These are phyloP conservation scores for Kurtzmaniella fragi DNA, from an alignment of 805 yeast genomes.

Conservation along the genomic window DNA sequence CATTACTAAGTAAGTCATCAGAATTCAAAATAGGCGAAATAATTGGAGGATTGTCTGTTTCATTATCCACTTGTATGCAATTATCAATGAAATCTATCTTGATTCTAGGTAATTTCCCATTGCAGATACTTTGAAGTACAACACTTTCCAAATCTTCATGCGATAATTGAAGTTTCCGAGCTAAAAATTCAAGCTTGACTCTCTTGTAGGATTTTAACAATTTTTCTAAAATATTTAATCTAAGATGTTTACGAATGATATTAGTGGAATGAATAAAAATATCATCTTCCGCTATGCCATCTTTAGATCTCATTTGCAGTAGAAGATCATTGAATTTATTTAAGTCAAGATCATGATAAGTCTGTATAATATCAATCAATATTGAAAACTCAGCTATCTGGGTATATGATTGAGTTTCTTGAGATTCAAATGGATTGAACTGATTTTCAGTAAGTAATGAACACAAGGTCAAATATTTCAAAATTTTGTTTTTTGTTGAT, in stretches of 20 bases:
- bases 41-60: constrained; percentile 1
- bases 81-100: constrained; percentile 25
- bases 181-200: constrained; percentile 23
- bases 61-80: constrained; percentile 10
- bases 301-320: constrained; percentile 14
- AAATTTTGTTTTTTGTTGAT: constrained; percentile 45
- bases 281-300: constrained; percentile 23
- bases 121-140: constrained; percentile 21
- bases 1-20: constrained; percentile 17
- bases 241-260: constrained; percentile 24
- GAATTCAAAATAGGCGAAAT: constrained; percentile 17
- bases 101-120: constrained; percentile 23
- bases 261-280: constrained; percentile 23
- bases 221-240: constrained; percentile 25
- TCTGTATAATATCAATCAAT: constrained; percentile 22
- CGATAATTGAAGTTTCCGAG: constrained; percentile 12
- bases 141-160: constrained; percentile 22
- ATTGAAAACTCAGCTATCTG: constrained; percentile 23
- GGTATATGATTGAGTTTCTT: constrained; percentile 56
- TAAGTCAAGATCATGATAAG: constrained; percentile 27
- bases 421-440: constrained; percentile 68
- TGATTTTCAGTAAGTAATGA: constrained; percentile 60
- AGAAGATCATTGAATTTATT: constrained; percentile 12
- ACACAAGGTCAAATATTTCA: constrained; percentile 58
- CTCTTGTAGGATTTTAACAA: constrained; percentile 25